Conservation (phyloP, 768 basidiomycete species). For the Dentipellis sp. region DNA sequence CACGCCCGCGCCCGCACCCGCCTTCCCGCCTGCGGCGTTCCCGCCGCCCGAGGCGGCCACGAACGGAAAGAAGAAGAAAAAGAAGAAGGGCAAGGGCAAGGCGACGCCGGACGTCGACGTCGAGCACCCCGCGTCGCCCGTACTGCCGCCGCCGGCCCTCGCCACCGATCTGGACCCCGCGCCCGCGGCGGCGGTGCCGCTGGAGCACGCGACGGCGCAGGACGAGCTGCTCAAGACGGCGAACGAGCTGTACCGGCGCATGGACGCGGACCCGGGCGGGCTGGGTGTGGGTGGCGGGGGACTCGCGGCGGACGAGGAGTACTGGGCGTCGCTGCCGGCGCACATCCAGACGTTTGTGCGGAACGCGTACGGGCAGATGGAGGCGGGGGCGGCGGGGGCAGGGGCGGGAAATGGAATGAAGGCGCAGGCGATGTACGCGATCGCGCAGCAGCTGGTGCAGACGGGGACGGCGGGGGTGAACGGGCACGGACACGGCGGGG, state of each 20-base stretch:
- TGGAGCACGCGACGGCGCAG: conserved; percentile 14
- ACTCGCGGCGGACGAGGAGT: conserved; percentile 45
- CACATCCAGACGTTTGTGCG: conserved; percentile 65
- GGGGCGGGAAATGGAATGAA: conserved; percentile 29
- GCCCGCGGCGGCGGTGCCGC: conserved; percentile 2
- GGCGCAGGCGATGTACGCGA: conserved; percentile 57
- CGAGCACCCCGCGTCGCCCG: background rate
- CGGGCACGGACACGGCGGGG: conserved; percentile 20
- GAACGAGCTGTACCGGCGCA: conserved; percentile 39
- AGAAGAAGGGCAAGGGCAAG: conserved; percentile 6
- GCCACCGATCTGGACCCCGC: conserved; percentile 1
- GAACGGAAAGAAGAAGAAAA: conserved; percentile 2
- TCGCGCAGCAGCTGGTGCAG: conserved; percentile 58
- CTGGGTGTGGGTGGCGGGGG: conserved; percentile 11
- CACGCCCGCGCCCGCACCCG: background rate
- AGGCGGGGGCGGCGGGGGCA: conserved; percentile 9
- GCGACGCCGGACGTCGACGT: conserved; percentile 8
- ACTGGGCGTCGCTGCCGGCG: conserved; percentile 61
- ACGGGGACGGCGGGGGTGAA: conserved; percentile 21
- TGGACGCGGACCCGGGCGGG: conserved; percentile 31
- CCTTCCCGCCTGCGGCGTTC: background rate
- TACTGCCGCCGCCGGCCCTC: background rate
- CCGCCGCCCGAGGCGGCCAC: background rate
- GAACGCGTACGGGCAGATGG: conserved; percentile 22
- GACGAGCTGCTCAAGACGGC: conserved; percentile 39